Evolutionary conservation across 1,284 basidiomycete genomes (phyloP).

Genomic region (Chondrostereum purpureum): DNA sequence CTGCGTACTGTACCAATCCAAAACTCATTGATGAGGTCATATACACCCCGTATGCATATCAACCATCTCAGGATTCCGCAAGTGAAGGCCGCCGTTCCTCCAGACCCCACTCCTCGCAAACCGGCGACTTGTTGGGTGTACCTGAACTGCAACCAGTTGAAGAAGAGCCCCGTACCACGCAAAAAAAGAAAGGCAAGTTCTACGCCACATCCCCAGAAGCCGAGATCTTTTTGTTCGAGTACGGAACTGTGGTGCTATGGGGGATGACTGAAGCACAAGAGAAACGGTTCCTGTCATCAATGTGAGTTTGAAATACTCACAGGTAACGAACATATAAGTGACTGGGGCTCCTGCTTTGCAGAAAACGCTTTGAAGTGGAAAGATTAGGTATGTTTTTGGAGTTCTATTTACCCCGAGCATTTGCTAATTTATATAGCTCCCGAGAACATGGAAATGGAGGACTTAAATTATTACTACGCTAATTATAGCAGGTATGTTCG

Average conservation of each 20-base stretch:
- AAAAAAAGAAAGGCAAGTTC: constrained; percentile 58
- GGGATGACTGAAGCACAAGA: constrained; percentile 94
- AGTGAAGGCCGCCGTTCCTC: constrained; percentile 12
- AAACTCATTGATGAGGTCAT: constrained; percentile 77
- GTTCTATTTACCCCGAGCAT: too few species aligned
- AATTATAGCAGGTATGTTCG: constrained; percentile 84
- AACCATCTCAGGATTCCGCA: constrained; percentile 30
- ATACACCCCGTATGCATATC: constrained; percentile 79
- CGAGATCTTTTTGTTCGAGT: constrained; percentile 91
- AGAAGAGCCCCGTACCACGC: constrained; percentile 28
- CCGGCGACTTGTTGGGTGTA: constrained; percentile 67
- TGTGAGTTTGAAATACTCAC: too few species aligned
- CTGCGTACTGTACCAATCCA: constrained; percentile 79
- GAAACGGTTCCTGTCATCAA: constrained; percentile 78
- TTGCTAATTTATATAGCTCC: constrained; percentile 43
- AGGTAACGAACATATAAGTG: too few species aligned
- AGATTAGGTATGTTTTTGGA: constrained; percentile 58
- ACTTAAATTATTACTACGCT: constrained; percentile 95
- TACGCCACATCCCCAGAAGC: constrained; percentile 63
- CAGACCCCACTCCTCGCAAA: constrained; percentile 21
- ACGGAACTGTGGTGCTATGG: constrained; percentile 94
- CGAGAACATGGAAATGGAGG: constrained; percentile 90
- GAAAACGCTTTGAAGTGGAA: constrained; percentile 90
- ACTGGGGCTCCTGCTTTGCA: constrained; percentile 26
- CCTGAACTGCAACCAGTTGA: constrained; percentile 51